These are phyloP conservation scores for Pseudogymnoascus sp. DNA, from an alignment of 2,329 filamentous ascomycete genomes.

Conservation along the genomic window DNA sequence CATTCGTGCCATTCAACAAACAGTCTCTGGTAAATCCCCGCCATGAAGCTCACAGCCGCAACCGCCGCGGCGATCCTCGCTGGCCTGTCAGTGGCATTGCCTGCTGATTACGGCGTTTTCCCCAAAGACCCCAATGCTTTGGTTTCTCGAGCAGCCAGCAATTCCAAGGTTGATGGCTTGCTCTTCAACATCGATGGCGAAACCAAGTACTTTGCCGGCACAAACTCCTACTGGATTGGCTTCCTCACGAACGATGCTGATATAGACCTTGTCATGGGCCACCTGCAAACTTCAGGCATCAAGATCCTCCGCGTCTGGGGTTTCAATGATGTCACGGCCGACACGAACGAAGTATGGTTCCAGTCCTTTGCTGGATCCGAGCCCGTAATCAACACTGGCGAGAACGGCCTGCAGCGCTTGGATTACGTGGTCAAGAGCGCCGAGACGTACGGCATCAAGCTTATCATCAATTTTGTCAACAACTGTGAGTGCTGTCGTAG, in stretches of 20 bases:
- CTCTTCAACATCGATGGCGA: conserved; percentile 34
- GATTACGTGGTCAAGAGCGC: conserved; percentile 56
- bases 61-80: background rate
- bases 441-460: conserved; percentile 50
- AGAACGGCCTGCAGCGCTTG: conserved; percentile 54
- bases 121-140: background rate
- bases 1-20: background rate
- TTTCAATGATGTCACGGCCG: conserved; percentile 47
- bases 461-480: conserved; percentile 61
- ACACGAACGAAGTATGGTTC: conserved; percentile 8
- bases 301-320: conserved; percentile 54
- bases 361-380: conserved; percentile 29
- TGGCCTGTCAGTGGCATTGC: background rate
- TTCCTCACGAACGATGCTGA: conserved; percentile 44
- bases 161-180: conserved; percentile 17
- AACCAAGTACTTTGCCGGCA: conserved; percentile 42
- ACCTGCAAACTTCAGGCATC: conserved; percentile 42
- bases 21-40: background rate
- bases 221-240: conserved; percentile 46
- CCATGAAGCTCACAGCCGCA: background rate
- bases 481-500: too few relatives aligned
- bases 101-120: background rate
- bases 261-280: conserved; percentile 40
- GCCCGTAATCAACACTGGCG: conserved; percentile 55
- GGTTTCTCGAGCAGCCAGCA: background rate